Conservation (phyloP, 2,329 filamentous ascomycete genomes). For the Aschersonia sp. region DNA sequence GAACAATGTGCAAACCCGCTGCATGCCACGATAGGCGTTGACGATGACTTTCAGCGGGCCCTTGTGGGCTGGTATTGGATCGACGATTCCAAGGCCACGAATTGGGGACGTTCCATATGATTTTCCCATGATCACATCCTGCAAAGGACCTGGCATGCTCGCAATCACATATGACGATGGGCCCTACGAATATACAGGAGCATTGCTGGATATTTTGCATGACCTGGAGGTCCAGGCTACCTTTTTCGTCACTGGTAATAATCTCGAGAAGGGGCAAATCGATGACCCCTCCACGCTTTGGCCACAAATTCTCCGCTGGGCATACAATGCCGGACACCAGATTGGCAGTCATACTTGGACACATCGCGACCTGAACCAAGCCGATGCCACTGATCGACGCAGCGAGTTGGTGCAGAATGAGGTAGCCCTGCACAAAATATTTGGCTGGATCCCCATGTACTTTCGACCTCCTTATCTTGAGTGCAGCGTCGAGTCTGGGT, state of each 20-base stretch:
- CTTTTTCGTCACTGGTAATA: slow-evolving; percentile 28
- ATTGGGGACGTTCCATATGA: slow-evolving; percentile 23
- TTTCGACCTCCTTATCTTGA: slow-evolving; percentile 31
- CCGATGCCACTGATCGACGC: slow-evolving; percentile 17
- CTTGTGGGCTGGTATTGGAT: not conserved
- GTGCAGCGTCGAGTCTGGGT: slow-evolving; percentile 24
- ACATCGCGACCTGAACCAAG: slow-evolving; percentile 25
- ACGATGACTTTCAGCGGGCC: not conserved
- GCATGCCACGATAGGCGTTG: not conserved
- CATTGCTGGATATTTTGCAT: slow-evolving; percentile 23
- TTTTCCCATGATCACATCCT: slow-evolving; percentile 16
- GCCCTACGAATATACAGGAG: slow-evolving; percentile 24
- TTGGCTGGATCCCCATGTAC: slow-evolving; percentile 26
- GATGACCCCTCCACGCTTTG: slow-evolving; percentile 20
- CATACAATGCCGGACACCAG: slow-evolving; percentile 28
- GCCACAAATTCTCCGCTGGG: slow-evolving; percentile 23
- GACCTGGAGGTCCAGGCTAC: slow-evolving; percentile 19
- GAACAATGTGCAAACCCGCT: no score
- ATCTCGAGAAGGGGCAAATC: slow-evolving; percentile 24
- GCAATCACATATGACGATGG: slow-evolving; percentile 35
- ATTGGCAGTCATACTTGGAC: slow-evolving; percentile 32
- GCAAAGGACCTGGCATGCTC: slow-evolving; percentile 18
- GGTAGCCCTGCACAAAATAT: slow-evolving; percentile 25
- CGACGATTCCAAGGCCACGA: slow-evolving; percentile 12
- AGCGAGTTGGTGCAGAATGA: slow-evolving; percentile 30